phyloP scores from a whole-genome alignment of 2,329 filamentous ascomycete genomes.

The Cercospora zeina region DNA sequence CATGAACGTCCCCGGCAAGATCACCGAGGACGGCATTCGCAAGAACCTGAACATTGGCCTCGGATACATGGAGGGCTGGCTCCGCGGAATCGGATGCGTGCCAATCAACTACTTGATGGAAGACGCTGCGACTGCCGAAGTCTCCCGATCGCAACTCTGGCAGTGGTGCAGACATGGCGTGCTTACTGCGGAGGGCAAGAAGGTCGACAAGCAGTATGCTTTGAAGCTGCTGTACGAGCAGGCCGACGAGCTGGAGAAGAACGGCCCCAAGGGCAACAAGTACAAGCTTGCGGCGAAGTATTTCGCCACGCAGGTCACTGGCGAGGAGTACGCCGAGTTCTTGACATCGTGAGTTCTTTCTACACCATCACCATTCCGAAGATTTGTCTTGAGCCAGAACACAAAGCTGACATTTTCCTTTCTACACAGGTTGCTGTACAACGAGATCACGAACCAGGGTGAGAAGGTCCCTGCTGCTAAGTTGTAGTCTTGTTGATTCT shows the following conservation, averaged over 20 bases:
- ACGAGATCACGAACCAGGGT: slow-evolving; percentile 78
- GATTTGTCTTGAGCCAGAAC: no score
- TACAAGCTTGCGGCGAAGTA: slow-evolving; percentile 88
- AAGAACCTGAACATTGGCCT: slow-evolving; percentile 98
- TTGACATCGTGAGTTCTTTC: slow-evolving; percentile 68
- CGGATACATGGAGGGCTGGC: slow-evolving; percentile 98
- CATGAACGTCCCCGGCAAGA: slow-evolving; percentile 91
- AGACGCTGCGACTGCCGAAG: slow-evolving; percentile 94
- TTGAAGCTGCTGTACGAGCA: slow-evolving; percentile 85
- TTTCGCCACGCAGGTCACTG: slow-evolving; percentile 88
- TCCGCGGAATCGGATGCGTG: slow-evolving; percentile 90
- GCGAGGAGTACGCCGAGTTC: slow-evolving; percentile 97
- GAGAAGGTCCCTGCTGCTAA: slow-evolving; percentile 58
- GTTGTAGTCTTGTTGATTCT: slow-evolving; percentile 32
- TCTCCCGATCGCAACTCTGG: slow-evolving; percentile 92
- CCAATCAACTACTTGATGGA: slow-evolving; percentile 99
- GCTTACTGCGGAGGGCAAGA: slow-evolving; percentile 82
- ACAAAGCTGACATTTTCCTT: slow-evolving; percentile 9
- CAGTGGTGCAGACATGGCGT: slow-evolving; percentile 82
- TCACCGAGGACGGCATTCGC: slow-evolving; percentile 92
- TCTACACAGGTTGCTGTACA: slow-evolving; percentile 69
- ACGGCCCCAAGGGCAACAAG: slow-evolving; percentile 86
- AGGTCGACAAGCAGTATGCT: slow-evolving; percentile 87
- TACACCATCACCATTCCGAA: slow-evolving; percentile 25
- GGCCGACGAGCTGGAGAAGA: slow-evolving; percentile 69